Percentiles rank a stretch among this genome's conserved stretches.
phyloP scores from a whole-genome alignment of 192 early-diverging fungal species.

The Umbelopsis ramanniana region DNA sequence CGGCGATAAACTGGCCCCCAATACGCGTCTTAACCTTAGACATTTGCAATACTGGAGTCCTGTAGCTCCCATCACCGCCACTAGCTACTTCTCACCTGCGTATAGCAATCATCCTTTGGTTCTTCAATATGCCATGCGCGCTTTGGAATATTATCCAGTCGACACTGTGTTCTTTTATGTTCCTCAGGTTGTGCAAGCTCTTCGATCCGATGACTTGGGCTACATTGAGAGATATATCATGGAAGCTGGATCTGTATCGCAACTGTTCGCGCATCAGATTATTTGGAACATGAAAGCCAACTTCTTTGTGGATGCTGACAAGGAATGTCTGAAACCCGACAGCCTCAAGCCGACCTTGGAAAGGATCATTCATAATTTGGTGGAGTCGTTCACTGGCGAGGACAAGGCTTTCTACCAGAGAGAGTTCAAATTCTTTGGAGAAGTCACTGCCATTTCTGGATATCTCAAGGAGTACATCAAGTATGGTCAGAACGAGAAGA shows the following conservation, averaged over 20 bases:
- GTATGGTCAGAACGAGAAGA: constrained; percentile 89
- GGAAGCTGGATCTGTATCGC: constrained; percentile 90
- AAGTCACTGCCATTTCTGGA: constrained; percentile 97
- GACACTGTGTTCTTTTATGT: constrained; percentile 99
- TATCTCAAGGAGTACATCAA: constrained; percentile 94
- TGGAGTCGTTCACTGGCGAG: constrained; percentile 77
- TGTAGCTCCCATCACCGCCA: constrained; percentile 89
- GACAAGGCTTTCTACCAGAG: constrained; percentile 94
- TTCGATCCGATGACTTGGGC: constrained; percentile 85
- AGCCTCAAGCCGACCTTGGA: constrained; percentile 89
- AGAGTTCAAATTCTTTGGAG: constrained; percentile 95
- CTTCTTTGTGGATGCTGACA: constrained; percentile 76
- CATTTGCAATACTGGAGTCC: constrained; percentile 89
- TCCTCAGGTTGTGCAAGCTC: constrained; percentile 96
- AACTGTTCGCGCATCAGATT: constrained; percentile 99
- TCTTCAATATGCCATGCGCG: constrained; percentile 93
- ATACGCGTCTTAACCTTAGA: constrained; percentile 43
- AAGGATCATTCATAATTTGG: constrained; percentile 83
- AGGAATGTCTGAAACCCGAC: constrained; percentile 66
- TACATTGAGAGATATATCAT: constrained; percentile 97
- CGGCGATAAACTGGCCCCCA: constrained; percentile 56
- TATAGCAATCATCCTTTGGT: constrained; percentile 84
- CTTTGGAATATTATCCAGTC: constrained; percentile 87
- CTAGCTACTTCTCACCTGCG: constrained; percentile 75
- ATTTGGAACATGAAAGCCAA: constrained; percentile 99